Evolutionary conservation across 2,329 filamentous ascomycete species (phyloP), one percentile per base, ranked within the genome.

Genomic region (Pezicula carpinea): DNA sequence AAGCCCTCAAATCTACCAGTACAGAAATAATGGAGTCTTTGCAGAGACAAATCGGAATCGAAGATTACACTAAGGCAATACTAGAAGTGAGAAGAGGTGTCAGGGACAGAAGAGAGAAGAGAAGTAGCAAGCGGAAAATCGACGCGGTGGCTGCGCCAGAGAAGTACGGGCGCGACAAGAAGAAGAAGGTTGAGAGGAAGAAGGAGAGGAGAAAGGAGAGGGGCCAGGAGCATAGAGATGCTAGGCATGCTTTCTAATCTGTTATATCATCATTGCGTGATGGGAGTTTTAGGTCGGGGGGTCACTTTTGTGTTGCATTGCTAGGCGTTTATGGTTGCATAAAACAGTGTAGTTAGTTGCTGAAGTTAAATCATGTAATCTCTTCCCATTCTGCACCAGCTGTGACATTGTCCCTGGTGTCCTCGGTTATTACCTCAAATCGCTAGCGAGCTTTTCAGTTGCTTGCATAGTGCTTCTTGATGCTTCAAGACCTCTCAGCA

Each of bases 131-230:
- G 79, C 80, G 93, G 60, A 88, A 89, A 68, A 88, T 97, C 54
- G 91, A 95, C 64, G 88, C 88, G 10, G 83, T 99, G 19, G 79
- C 79, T 42, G 80, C 86, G 61, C 93, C 93, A 1, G 92, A 93
- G 69, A 85, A 76, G 63, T 82, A 83, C 58, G 88, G 83, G 22
- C 74, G 77, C 61, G 83, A 86, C 58, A 96, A 96, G 81, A 82
- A 79, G 64, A 87, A 85, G 72, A 90, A 85, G 73, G 77, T 87
- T 52, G 89, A 93, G 64, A 82, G 84, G 72, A 93, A 93, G 74
- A 90, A 84, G 70, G 85, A 85, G 58, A 82, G 83, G 66, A 82
- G 84, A 65, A 95, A 89, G 76, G 86, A 85, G 66, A 88, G 80
- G 66, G 85, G 86, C 0, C 70, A 75, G 56, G 85, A 89, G 69